Base-by-base conservation (phyloP, 169 alveolate species). In the Eimeria sp. region DNA sequence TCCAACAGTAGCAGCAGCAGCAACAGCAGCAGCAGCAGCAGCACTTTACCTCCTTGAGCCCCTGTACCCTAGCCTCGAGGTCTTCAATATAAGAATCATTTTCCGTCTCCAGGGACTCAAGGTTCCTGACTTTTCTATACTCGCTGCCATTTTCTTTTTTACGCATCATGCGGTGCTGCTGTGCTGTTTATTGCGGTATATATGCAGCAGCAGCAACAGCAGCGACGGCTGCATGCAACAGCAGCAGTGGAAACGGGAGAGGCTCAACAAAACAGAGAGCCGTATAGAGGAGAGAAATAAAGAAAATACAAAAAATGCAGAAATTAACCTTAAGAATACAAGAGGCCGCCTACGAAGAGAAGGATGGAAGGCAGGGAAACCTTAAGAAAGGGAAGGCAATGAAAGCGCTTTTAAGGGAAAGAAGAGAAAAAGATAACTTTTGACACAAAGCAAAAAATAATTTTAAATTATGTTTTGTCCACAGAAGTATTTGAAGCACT, bases 1-100 rank as follows among this genome's bases (percentile, higher is more conserved):
- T 5, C 0, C n/a, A 61, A 5, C 75, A 65, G 75, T 13, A 65
- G 75, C 75, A 65, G 78, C 67, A 47, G 10, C 13, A n/a, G 94
- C 83, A 61, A 40, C n/a, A 40, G 45, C 82, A 63, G 61, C 82
- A 61, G 67, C 82, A 65, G 25, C 58, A 78, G 80, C 45, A 65
- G 57, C 73, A 14, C 3, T 63, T 13, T 80, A 82, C 96, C 87
- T 92, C 92, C 58, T 92, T 92, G 14, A 92, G 87, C 30, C 96
- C 89, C 63, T 92, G 96, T 2, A 92, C 96, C 65, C 87, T 58
- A 27, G 96, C 78, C 65, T 92, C 96, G 3, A 92, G 67, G 61
- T 92, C 96, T 4, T 58, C 93, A 40, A 92, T 92, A 57, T 87
- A 92, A 11, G 96, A 87, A 49, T 92, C 96, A 78, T 92, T 92